Evolutionary conservation across 2,329 filamentous ascomycete genomes (phyloP), one percentile per base, ranked within the genome.

Genomic region (Colletotrichum abscissum): DNA sequence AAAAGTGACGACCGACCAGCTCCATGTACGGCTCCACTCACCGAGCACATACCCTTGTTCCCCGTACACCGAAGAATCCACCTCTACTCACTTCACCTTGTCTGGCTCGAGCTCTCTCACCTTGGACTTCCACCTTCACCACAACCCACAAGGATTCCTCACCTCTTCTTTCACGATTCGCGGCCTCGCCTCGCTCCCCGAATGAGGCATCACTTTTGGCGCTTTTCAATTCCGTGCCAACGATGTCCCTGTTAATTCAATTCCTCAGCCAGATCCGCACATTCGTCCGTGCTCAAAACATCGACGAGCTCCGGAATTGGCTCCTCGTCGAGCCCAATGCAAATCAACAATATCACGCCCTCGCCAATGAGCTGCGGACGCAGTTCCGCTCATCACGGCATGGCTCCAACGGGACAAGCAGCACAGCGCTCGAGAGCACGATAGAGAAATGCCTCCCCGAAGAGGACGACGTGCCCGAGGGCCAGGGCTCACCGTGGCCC

Each of bases 281-380:
- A 24, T 88, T 93, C 70, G 87, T 95, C 62, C 87, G 88, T 67
- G 83, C 83, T 24, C 90, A 91, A 73, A 88, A 95, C 82, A 93
- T 92, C 73, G 84, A 86, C 38, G 86, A 88, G 75, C 87, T 97
- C 16, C 88, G 92, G 75, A 87, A 91, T 71, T 95, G 91, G 86
- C 88, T 97, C 16, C 88, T 91, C 74, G 92, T 97, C 76, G 94
- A 96, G 79, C 93, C 93, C 5, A 90, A 90, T 35, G 88, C 94
- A 33, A 86, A 90, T 2, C 86, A 90, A 19, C 87, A 91, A 66
- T 97, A 97, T 81, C 87, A 88, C 75, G 85, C 90, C 69, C 91
- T 97, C 77, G 90, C 91, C 33, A 81, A 84, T 28, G 93, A 97
- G 83, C 86, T 97, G 63, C 91, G 88, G 76, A 83, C 84, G 42